Conservation (phyloP, 441 rosid species). For the Iberis amara region DNA sequence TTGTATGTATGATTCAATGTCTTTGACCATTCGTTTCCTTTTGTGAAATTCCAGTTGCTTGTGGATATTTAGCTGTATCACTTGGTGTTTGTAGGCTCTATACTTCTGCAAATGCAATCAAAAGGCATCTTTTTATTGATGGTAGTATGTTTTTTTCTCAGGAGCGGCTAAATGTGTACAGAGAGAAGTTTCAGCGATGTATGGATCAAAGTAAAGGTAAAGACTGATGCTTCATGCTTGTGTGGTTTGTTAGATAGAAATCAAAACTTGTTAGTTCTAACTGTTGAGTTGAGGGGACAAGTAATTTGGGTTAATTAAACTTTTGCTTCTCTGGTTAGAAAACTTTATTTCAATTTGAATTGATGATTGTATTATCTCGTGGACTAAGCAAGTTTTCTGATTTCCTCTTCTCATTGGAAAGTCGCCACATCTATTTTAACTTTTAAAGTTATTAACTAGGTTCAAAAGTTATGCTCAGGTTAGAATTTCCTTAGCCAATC, state of each 20-base stretch:
- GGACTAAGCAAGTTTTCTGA: background rate
- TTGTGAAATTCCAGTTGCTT: background rate
- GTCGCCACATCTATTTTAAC: constrained; percentile 7
- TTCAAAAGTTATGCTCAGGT: background rate
- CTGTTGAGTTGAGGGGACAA: background rate
- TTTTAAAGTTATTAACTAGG: background rate
- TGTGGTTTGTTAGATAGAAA: background rate
- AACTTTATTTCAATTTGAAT: background rate
- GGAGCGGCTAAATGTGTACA: constrained; percentile 70
- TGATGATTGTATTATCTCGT: constrained; percentile 17
- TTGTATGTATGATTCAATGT: constrained; percentile 42
- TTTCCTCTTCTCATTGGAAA: background rate
- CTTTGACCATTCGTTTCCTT: background rate
- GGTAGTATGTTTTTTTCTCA: constrained; percentile 23
- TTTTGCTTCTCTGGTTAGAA: background rate
- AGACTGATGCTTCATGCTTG: constrained; percentile 1
- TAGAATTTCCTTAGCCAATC: background rate
- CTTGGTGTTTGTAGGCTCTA: constrained; percentile 12
- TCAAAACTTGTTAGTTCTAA: constrained; percentile 4
- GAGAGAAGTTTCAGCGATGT: constrained; percentile 54
- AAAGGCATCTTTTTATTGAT: constrained; percentile 15
- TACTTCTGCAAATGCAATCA: background rate
- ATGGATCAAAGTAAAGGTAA: constrained; percentile 70
- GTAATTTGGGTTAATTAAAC: background rate
- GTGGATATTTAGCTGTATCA: constrained; percentile 7